A percentile compares a stretch with the other conserved stretches of the same genome.
Evolutionary conservation across 352 stramenopile species (phyloP).

Genomic region (Pythium biforme): DNA sequence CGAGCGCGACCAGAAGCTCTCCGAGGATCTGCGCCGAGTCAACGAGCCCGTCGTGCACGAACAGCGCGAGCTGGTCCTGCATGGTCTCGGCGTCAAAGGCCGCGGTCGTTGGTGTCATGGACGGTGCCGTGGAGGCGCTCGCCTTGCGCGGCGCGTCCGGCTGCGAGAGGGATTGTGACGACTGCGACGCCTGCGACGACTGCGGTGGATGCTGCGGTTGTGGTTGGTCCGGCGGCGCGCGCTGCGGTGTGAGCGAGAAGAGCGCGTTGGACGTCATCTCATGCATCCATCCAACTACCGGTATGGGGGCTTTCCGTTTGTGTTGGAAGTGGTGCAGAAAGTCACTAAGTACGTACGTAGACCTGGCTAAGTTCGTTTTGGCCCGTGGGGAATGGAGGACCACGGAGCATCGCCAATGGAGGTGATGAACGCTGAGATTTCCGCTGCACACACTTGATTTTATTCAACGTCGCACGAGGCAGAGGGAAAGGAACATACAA

Average conservation of each 20-base stretch:
- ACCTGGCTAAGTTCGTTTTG: too few relatives aligned
- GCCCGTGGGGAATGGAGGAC: too few relatives aligned
- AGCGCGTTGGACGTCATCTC: slow-evolving; percentile 26
- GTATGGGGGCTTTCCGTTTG: neutral
- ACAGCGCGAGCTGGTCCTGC: slow-evolving; percentile 59
- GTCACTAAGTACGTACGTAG: too few relatives aligned
- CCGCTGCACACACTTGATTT: too few relatives aligned
- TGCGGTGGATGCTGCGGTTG: slow-evolving; percentile 16
- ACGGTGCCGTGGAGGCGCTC: neutral
- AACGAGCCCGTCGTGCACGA: slow-evolving; percentile 44
- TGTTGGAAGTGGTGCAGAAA: too few relatives aligned
- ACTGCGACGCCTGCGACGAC: neutral
- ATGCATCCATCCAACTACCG: neutral
- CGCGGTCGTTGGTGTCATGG: neutral
- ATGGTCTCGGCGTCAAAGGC: slow-evolving; percentile 44
- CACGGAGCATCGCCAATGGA: too few relatives aligned
- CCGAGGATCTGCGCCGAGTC: slow-evolving; percentile 67
- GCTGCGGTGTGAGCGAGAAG: slow-evolving; percentile 25
- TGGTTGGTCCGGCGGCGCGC: neutral
- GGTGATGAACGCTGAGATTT: too few relatives aligned
- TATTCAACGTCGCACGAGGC: too few relatives aligned
- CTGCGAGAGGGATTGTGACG: slow-evolving; percentile 10
- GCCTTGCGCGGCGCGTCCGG: slow-evolving; percentile 16
- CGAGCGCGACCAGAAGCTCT: slow-evolving; percentile 55
- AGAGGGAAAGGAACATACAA: too few relatives aligned